These are phyloP conservation scores for Deuterostichococcus epilithicus DNA, from an alignment of 139 green algal genomes.

Conservation along the genomic window DNA sequence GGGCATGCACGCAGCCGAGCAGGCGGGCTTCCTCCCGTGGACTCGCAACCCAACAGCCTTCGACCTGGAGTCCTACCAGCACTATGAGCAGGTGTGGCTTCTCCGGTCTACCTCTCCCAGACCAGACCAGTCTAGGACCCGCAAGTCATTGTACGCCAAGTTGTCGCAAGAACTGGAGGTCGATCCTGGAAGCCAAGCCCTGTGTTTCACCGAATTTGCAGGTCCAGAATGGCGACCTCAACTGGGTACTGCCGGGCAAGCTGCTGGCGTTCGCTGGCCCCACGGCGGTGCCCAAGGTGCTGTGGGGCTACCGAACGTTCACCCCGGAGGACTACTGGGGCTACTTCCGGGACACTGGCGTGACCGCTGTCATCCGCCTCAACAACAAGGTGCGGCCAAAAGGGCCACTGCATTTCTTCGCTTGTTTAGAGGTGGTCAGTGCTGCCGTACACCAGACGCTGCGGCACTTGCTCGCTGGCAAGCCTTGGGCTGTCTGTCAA, in stretches of 20 bases:
- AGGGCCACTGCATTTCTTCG: background rate
- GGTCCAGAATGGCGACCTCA: constrained; percentile 86
- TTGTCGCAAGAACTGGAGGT: no score
- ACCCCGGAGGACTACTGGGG: constrained; percentile 84
- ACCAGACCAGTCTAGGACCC: background rate
- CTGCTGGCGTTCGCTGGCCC: constrained; percentile 85
- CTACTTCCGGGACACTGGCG: constrained; percentile 63
- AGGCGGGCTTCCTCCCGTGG: constrained; percentile 80
- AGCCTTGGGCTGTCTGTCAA: no score
- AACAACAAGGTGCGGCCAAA: constrained; percentile 79
- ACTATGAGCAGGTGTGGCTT: constrained; percentile 82
- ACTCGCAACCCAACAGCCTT: constrained; percentile 44
- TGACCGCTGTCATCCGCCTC: constrained; percentile 77
- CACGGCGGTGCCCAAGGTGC: constrained; percentile 49
- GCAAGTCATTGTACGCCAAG: no score
- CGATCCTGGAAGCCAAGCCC: background rate
- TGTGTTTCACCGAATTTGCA: constrained; percentile 11
- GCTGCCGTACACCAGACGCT: no score
- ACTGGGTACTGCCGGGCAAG: constrained; percentile 92
- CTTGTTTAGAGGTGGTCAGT: no score
- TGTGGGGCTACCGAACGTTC: constrained; percentile 75
- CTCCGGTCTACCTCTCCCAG: background rate
- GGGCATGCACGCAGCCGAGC: constrained; percentile 69
- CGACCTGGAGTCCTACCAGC: constrained; percentile 84
- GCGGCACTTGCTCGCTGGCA: no score